These are phyloP conservation scores for Mortierella sp. DNA, from an alignment of 371 early-diverging fungal species.

Conservation along the genomic window DNA sequence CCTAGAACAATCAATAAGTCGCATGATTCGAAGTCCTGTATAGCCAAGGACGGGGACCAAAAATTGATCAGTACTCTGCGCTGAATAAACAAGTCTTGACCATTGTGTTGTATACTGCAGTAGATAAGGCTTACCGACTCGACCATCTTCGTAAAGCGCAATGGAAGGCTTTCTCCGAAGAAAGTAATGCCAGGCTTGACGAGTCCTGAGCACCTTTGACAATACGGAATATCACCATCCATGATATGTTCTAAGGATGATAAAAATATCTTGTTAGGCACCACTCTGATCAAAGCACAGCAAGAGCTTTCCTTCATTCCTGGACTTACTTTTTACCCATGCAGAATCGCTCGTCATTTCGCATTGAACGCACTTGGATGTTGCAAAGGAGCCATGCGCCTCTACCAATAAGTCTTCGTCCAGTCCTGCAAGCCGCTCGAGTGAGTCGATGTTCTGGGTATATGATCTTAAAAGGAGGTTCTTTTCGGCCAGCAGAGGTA, in stretches of 20 bases:
- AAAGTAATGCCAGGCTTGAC: conserved; percentile 97
- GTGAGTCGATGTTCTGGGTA: conserved; percentile 97
- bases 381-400: conserved; percentile 94
- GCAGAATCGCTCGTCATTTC: conserved; percentile 36
- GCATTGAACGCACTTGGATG: conserved; percentile 82
- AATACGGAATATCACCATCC: conserved; percentile 73
- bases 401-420: conserved; percentile 81
- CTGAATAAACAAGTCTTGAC: too few species aligned
- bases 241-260: conserved; percentile 60
- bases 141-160: conserved; percentile 63
- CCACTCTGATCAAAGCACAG: too few species aligned
- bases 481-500: conserved; percentile 81
- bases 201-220: conserved; percentile 75
- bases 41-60: not conserved
- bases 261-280: too few species aligned
- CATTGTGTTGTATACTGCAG: too few species aligned
- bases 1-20: conserved; percentile 95
- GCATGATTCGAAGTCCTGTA: conserved; percentile 74
- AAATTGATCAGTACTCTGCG: too few species aligned
- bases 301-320: not conserved
- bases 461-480: conserved; percentile 85
- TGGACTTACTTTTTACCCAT: conserved; percentile 43
- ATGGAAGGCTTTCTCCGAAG: conserved; percentile 92
- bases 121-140: conserved; percentile 58
- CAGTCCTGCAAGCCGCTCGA: conserved; percentile 89